Evolutionary conservation across 1,284 basidiomycete genomes (phyloP), one percentile per base, ranked within the genome.

Genomic region (Chalciporus sp.): DNA sequence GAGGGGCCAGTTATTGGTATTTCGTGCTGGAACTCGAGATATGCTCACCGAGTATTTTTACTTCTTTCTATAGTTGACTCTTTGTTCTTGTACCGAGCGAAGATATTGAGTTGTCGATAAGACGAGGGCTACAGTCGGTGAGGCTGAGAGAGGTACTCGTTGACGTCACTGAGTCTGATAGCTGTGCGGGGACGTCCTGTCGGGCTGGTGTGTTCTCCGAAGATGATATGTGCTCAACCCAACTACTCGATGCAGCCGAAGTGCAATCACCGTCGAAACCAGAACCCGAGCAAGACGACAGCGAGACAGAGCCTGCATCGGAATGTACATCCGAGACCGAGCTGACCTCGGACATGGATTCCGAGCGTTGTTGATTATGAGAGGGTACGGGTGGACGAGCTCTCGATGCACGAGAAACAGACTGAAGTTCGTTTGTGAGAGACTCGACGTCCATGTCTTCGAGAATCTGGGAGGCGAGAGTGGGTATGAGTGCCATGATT

Each of bases 371-470:
- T 56, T 53, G 57, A 23, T 43, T 52, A n/a, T 48, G 53, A 29
- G 60, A 54, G 2, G 56, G 57, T 29, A 56, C 59, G 14, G 56
- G 60, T 16, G 58, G 56, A 43, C 61, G 66, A 37, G 61, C 60
- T 29, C 57, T 64, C 4, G 61, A 68, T n/a, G 61, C 51, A 37
- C 60, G 58, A 45, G 70, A 61, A 20, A 68, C 40, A 58, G 66
- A 62, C 66, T 78, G 41, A 77, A 95, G 78, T 63, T 92, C 86
- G 23, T 80, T 72, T 0, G 90, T 94, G 12, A 94, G 74, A 1
- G 76, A 75, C 62, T 96, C 94, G 19, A 96, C 90, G 63, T 96
- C 86, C 84, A 95, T 89, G 44, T 84, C 84, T 27, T 79, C 73
- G 16, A 92, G 74, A 12, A 96, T 80, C 60, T 90, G 85, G 16